phyloP scores from a whole-genome alignment of 1,139 yeast species.

The Yamadazyma dendronema region DNA sequence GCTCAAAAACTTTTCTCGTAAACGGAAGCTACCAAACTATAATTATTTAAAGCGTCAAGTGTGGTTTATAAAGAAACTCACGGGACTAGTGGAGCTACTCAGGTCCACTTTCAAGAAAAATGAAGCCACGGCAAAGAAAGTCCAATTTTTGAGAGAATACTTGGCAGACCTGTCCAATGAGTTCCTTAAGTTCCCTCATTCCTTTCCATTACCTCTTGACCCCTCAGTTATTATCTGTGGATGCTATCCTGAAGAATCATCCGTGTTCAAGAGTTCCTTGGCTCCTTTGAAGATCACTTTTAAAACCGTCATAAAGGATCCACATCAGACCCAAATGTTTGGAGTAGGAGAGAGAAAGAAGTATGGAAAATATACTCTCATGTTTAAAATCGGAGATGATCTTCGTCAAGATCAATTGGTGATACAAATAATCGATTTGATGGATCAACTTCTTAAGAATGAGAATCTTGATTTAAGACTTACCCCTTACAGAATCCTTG shows the following conservation, averaged over 20 bases:
- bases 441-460: slow-evolving; percentile 85
- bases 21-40: slow-evolving; percentile 33
- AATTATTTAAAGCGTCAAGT: slow-evolving; percentile 43
- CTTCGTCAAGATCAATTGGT: slow-evolving; percentile 94
- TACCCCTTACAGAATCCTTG: slow-evolving; percentile 86
- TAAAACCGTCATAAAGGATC: slow-evolving; percentile 47
- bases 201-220: slow-evolving; percentile 70
- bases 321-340: slow-evolving; percentile 25
- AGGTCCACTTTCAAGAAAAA: slow-evolving; percentile 41
- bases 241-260: slow-evolving; percentile 73
- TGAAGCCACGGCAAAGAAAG: slow-evolving; percentile 45
- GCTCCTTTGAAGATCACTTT: slow-evolving; percentile 84
- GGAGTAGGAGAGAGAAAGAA: slow-evolving; percentile 38
- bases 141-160: slow-evolving; percentile 41
- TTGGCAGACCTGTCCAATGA: slow-evolving; percentile 42
- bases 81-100: slow-evolving; percentile 40
- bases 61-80: slow-evolving; percentile 45
- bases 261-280: slow-evolving; percentile 86
- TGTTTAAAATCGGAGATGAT: slow-evolving; percentile 96
- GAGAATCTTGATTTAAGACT: slow-evolving; percentile 87
- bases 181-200: slow-evolving; percentile 42
- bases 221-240: slow-evolving; percentile 71
- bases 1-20: slow-evolving; percentile 30
- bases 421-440: slow-evolving; percentile 83
- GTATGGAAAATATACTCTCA: slow-evolving; percentile 68